Conservation (phyloP, 495 filamentous ascomycete species). For the Xylaria cubensis region DNA sequence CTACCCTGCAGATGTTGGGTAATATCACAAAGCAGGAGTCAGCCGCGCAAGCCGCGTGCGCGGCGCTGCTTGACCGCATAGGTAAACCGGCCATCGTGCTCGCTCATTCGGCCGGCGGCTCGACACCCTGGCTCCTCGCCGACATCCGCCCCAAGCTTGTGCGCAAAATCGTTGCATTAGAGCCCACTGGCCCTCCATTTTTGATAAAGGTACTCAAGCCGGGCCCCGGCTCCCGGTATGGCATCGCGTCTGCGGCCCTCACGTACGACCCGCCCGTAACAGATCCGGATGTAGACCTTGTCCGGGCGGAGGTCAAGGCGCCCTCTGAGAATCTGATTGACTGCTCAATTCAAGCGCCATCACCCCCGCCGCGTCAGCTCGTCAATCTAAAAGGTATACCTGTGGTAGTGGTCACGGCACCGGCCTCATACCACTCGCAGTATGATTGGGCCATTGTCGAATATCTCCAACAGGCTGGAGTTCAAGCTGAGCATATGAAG, state of each 20-base stretch:
- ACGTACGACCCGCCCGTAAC: slow-evolving; percentile 54
- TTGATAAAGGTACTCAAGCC: slow-evolving; percentile 38
- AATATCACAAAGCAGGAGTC: slow-evolving; percentile 48
- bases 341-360: slow-evolving; percentile 55
- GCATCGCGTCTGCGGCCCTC: slow-evolving; percentile 57
- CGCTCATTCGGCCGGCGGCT: slow-evolving; percentile 61
- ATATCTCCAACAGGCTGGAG: slow-evolving; percentile 64
- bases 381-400: slow-evolving; percentile 55
- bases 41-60: slow-evolving; percentile 52
- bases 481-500: slow-evolving; percentile 52
- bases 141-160: slow-evolving; percentile 56
- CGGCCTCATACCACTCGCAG: slow-evolving; percentile 61
- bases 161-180: slow-evolving; percentile 56
- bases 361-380: slow-evolving; percentile 52
- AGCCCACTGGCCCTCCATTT: slow-evolving; percentile 63
- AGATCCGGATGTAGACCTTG: slow-evolving; percentile 37
- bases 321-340: slow-evolving; percentile 39
- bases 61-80: slow-evolving; percentile 55
- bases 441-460: slow-evolving; percentile 64
- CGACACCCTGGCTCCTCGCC: slow-evolving; percentile 55
- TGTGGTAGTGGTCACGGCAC: slow-evolving; percentile 56
- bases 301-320: slow-evolving; percentile 33
- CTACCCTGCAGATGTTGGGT: slow-evolving; percentile 49
- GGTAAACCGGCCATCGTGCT: slow-evolving; percentile 54
- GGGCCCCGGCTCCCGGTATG: slow-evolving; percentile 44